Conservation (phyloP, 2,329 filamentous ascomycete genomes). For the Chrysosporium queenslandicum region DNA sequence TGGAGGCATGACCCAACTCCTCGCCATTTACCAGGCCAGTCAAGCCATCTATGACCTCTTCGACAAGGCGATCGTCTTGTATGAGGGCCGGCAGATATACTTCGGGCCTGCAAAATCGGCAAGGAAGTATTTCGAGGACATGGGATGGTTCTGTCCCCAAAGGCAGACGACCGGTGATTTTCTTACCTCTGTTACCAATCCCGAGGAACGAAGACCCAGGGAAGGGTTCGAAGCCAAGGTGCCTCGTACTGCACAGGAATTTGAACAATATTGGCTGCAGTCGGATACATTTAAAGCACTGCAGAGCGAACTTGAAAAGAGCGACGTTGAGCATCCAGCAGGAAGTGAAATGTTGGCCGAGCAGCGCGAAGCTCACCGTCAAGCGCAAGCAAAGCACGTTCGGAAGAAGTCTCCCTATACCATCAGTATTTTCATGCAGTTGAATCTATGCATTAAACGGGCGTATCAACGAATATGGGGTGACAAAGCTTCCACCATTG, state of each 20-base stretch:
- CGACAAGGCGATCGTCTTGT: constrained; percentile 64
- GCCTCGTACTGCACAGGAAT: constrained; percentile 59
- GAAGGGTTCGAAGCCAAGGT: constrained; percentile 52
- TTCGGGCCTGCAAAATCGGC: constrained; percentile 55
- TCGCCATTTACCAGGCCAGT: constrained; percentile 50
- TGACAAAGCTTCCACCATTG: constrained; percentile 65
- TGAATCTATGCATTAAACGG: constrained; percentile 70
- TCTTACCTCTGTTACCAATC: constrained; percentile 58
- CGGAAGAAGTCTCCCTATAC: constrained; percentile 54
- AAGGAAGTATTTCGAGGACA: constrained; percentile 54
- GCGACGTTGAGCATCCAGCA: constrained; percentile 25
- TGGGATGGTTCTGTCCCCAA: constrained; percentile 58
- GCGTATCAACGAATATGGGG: constrained; percentile 65
- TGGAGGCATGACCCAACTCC: constrained; percentile 41
- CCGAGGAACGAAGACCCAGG: constrained; percentile 46
- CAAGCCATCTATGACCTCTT: constrained; percentile 52
- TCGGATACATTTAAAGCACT: constrained; percentile 27
- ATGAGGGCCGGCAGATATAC: constrained; percentile 69
- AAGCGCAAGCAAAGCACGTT: constrained; percentile 31
- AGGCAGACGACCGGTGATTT: constrained; percentile 62
- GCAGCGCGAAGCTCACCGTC: constrained; percentile 26
- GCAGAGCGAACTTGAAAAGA: constrained; percentile 28
- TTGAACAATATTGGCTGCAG: constrained; percentile 45
- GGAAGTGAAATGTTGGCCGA: constrained; percentile 26
- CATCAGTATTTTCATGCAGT: constrained; percentile 64